phyloP scores from a whole-genome alignment of 257 asterid species.

The Solanum dulcamara region DNA sequence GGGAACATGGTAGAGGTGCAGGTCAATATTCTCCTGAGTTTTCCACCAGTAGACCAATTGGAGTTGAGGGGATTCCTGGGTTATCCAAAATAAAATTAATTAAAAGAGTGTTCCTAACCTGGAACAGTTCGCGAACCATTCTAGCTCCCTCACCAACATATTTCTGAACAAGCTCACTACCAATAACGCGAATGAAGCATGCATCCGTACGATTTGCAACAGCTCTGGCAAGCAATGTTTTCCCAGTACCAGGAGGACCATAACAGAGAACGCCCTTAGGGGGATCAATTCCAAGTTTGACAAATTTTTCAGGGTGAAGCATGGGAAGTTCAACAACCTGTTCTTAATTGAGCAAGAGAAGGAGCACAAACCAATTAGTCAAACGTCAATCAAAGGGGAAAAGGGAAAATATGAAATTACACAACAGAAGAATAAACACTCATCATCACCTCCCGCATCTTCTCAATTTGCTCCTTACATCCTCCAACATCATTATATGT shows the following conservation, averaged over 20 bases:
- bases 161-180: slow-evolving; percentile 96
- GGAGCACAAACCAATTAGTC: not conserved
- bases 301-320: slow-evolving; percentile 98
- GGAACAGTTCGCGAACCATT: slow-evolving; percentile 98
- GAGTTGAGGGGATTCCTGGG: not conserved
- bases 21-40: not conserved
- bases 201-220: slow-evolving; percentile 99
- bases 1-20: not conserved
- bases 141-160: slow-evolving; percentile 99
- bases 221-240: slow-evolving; percentile 89
- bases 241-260: slow-evolving; percentile 99
- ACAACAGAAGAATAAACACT: not conserved
- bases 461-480: slow-evolving; percentile 95
- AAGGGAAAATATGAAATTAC: not conserved
- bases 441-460: slow-evolving; percentile 84
- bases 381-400: not conserved
- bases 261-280: slow-evolving; percentile 97
- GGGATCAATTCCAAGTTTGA: slow-evolving; percentile 93
- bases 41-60: not conserved
- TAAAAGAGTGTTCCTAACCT: slow-evolving; percentile 28
- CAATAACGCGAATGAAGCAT: slow-evolving; percentile 91
- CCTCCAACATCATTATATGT: slow-evolving; percentile 98
- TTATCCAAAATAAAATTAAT: not conserved
- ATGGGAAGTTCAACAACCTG: slow-evolving; percentile 98
- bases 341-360: not conserved